phyloP scores from a whole-genome alignment of 768 basidiomycete species.

The Xerocomus potaroensis region DNA sequence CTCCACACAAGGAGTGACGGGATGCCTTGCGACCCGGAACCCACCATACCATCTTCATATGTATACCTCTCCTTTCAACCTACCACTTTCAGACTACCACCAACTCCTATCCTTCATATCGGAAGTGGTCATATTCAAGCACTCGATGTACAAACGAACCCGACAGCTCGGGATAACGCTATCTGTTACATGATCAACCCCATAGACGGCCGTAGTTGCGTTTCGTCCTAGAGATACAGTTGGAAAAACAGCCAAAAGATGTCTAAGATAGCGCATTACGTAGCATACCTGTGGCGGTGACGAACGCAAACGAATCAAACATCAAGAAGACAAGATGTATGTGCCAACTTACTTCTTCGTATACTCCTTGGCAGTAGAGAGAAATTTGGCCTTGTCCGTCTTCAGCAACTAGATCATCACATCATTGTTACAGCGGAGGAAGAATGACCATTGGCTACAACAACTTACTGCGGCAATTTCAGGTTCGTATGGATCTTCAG shows the following conservation, averaged over 20 bases:
- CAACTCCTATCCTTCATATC: constrained; percentile 3
- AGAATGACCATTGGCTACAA: neutral
- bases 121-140: constrained; percentile 4
- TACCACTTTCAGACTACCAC: constrained; percentile 18
- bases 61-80: too few relatives aligned
- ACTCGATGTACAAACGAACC: constrained; percentile 6
- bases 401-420: constrained; percentile 54
- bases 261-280: too few relatives aligned
- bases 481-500: constrained; percentile 86
- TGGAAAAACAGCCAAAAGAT: neutral
- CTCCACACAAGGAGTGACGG: neutral
- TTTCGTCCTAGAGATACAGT: constrained; percentile 12
- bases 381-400: constrained; percentile 71
- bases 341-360: constrained; percentile 65
- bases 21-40: too few relatives aligned
- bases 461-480: constrained; percentile 76
- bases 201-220: neutral
- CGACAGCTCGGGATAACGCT: constrained; percentile 3
- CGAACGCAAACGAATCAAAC: constrained; percentile 9
- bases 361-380: constrained; percentile 74
- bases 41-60: too few relatives aligned
- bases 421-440: neutral
- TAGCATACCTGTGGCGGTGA: constrained; percentile 17
- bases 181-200: constrained; percentile 3
- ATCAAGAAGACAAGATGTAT: neutral